Evolutionary conservation across 257 asterid genomes (phyloP).

Genomic region (Solanum ahanhuiri): DNA sequence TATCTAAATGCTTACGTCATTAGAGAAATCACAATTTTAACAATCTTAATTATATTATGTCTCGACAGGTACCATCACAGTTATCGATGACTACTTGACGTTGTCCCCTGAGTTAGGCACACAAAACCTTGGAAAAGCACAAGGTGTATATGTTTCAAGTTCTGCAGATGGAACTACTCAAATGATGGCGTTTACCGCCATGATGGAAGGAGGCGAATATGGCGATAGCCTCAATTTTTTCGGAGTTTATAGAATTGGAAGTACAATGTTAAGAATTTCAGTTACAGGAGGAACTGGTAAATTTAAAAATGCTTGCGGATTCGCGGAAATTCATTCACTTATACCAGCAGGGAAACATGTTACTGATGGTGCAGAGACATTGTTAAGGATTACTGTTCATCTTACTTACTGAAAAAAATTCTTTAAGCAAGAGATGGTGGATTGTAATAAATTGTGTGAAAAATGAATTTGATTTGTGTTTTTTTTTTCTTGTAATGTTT

Average conservation of each 20-base stretch:
- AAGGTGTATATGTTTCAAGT: conserved; percentile 41
- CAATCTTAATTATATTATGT: not conserved
- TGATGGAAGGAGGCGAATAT: conserved; percentile 49
- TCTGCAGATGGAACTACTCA: conserved; percentile 43
- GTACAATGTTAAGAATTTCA: conserved; percentile 32
- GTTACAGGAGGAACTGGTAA: conserved; percentile 42
- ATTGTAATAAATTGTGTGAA: not conserved
- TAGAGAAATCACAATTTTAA: not conserved
- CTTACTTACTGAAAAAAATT: conserved; percentile 14
- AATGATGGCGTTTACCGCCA: conserved; percentile 40
- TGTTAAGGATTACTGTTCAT: conserved; percentile 31
- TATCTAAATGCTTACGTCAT: not conserved
- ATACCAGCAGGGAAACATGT: conserved; percentile 40
- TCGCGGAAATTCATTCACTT: conserved; percentile 32
- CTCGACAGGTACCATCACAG: conserved; percentile 21
- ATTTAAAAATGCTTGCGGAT: conserved; percentile 41
- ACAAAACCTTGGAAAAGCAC: conserved; percentile 33
- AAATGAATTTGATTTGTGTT: not conserved
- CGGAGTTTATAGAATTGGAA: conserved; percentile 39
- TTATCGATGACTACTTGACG: conserved; percentile 36
- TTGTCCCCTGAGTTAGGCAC: conserved; percentile 27
- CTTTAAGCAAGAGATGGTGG: not conserved
- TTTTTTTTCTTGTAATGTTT: not conserved
- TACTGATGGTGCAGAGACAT: conserved; percentile 34
- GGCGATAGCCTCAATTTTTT: conserved; percentile 43